phyloP scores from a whole-genome alignment of 257 asterid genomes.

The Nicotiana paniculata region DNA sequence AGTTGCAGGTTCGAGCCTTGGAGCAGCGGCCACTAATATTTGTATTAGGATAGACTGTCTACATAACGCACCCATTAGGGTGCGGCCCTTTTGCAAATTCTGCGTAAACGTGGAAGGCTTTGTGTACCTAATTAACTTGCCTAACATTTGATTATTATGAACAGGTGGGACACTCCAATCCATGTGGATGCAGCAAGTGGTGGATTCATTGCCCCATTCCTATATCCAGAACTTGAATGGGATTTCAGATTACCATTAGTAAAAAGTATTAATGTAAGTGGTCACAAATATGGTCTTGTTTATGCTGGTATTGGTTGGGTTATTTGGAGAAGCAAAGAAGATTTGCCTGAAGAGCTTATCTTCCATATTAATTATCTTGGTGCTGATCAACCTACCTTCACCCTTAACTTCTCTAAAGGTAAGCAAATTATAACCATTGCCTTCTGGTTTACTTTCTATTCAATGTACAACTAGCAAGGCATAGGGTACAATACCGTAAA shows the following conservation, averaged over 20 bases:
- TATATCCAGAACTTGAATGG: conserved; percentile 34
- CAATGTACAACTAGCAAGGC: neutral
- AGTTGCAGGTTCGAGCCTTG: too few relatives aligned
- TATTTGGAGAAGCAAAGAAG: conserved; percentile 31
- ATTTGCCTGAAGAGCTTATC: conserved; percentile 31
- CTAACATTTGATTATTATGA: neutral
- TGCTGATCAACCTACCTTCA: conserved; percentile 33
- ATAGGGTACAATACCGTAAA: neutral
- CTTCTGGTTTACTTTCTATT: neutral
- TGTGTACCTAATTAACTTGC: too few relatives aligned
- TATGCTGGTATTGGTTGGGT: conserved; percentile 38
- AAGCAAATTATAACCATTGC: neutral
- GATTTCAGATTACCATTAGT: conserved; percentile 29
- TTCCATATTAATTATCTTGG: conserved; percentile 30
- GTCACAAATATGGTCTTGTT: conserved; percentile 27
- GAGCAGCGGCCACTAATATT: too few relatives aligned
- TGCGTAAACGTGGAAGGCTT: fast-evolving
- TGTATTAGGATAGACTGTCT: too few relatives aligned
- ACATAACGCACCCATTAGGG: too few relatives aligned
- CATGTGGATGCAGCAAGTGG: conserved; percentile 34
- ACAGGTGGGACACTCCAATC: conserved; percentile 33
- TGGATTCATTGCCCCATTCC: conserved; percentile 27
- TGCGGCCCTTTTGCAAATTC: too few relatives aligned
- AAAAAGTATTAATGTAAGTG: conserved; percentile 32
- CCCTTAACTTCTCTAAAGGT: conserved; percentile 31